Evolutionary conservation across 1,284 basidiomycete species (phyloP).

Genomic region (Ceratobasidium sp.): DNA sequence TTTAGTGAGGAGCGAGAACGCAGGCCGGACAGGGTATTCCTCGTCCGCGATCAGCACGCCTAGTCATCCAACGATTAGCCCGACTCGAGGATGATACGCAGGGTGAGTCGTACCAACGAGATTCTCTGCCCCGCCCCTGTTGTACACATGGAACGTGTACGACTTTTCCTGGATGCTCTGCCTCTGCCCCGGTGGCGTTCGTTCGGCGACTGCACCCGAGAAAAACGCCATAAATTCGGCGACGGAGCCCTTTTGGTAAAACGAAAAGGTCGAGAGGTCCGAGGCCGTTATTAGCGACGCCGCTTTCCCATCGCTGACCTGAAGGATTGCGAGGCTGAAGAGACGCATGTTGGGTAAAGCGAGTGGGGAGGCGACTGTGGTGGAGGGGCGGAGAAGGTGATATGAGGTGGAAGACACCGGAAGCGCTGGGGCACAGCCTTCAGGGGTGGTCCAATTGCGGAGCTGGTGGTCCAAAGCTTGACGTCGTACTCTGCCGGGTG

Average conservation of each 20-base stretch:
- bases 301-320: slow-evolving; percentile 58
- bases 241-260: slow-evolving; percentile 89
- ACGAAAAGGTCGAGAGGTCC: slow-evolving; percentile 92
- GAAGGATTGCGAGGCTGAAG: slow-evolving; percentile 61
- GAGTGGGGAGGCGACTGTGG: slow-evolving; percentile 18
- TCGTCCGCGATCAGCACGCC: slow-evolving; percentile 94
- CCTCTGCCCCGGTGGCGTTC: slow-evolving; percentile 86
- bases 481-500: too few species aligned
- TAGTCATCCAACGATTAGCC: slow-evolving; percentile 51
- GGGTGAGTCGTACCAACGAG: slow-evolving; percentile 73
- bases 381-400: slow-evolving; percentile 6
- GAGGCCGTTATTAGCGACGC: slow-evolving; percentile 77
- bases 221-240: slow-evolving; percentile 93
- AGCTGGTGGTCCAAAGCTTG: background rate
- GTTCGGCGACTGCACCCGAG: slow-evolving; percentile 90
- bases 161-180: slow-evolving; percentile 96
- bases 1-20: slow-evolving; percentile 95
- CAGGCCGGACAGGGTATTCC: slow-evolving; percentile 96
- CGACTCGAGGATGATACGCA: background rate
- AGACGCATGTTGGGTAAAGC: slow-evolving; percentile 59
- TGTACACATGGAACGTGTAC: slow-evolving; percentile 95
- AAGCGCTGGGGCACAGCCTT: slow-evolving; percentile 6
- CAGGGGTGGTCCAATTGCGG: background rate
- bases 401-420: slow-evolving; percentile 13
- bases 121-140: slow-evolving; percentile 79